Evolutionary conservation across 148 eudicot species (phyloP).

Genomic region (Dysphania ambrosioides): DNA sequence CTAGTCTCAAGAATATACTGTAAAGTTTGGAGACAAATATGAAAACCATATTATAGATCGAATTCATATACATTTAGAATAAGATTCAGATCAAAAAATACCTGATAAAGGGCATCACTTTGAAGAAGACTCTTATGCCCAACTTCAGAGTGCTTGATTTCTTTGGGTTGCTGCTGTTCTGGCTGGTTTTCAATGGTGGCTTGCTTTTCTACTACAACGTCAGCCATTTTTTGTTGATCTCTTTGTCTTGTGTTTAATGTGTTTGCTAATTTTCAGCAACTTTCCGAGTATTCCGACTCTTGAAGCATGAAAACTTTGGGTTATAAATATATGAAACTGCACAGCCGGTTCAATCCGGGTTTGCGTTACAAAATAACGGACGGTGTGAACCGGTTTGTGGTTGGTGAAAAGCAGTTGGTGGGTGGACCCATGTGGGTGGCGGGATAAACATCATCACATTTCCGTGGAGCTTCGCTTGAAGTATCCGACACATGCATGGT

Average conservation of each 20-base stretch:
- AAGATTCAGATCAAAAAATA: constrained; percentile 11
- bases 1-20: constrained; percentile 93
- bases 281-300: too few relatives aligned
- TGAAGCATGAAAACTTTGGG: too few relatives aligned
- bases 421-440: constrained; percentile 25
- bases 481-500: too few relatives aligned
- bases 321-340: constrained; percentile 30
- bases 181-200: constrained; percentile 9
- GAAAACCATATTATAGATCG: background rate
- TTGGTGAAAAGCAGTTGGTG: constrained; percentile 45
- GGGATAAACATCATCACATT: constrained; percentile 1
- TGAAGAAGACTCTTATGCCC: constrained; percentile 93
- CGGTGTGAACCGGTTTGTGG: constrained; percentile 44
- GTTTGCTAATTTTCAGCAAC: too few relatives aligned
- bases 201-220: constrained; percentile 19
- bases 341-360: constrained; percentile 24
- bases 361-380: background rate
- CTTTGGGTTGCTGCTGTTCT: constrained; percentile 28
- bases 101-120: constrained; percentile 86
- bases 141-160: constrained; percentile 56
- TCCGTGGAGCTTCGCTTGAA: constrained; percentile 8
- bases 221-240: constrained; percentile 33
- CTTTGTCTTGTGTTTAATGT: background rate
- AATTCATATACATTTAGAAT: background rate
- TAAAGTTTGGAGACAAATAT: background rate